These are phyloP conservation scores for Westerdykella sp. DNA, from an alignment of 2,329 filamentous ascomycete genomes.

Conservation along the genomic window DNA sequence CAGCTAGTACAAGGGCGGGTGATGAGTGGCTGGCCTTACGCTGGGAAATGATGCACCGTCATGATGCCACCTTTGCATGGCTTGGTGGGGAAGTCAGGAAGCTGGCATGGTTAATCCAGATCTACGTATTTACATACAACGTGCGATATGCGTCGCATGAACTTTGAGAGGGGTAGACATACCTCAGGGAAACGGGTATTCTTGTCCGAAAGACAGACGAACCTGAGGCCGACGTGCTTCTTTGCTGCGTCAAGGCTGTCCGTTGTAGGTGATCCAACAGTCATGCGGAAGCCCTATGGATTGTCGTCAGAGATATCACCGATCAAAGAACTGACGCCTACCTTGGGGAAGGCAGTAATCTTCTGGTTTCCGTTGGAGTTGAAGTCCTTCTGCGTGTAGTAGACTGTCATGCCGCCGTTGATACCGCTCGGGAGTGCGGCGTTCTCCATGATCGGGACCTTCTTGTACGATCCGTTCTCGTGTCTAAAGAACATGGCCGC, in stretches of 20 bases:
- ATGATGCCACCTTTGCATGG: slow-evolving; percentile 23
- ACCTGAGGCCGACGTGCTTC: slow-evolving; percentile 19
- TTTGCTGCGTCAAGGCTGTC: slow-evolving; percentile 13
- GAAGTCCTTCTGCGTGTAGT: slow-evolving; percentile 33
- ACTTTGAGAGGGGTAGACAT: neutral
- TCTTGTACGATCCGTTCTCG: slow-evolving; percentile 24
- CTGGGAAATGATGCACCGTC: slow-evolving; percentile 22
- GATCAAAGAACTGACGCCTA: slow-evolving; percentile 2
- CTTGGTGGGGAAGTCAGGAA: slow-evolving; percentile 23
- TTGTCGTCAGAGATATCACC: neutral
- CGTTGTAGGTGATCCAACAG: slow-evolving; percentile 29
- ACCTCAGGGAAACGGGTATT: slow-evolving; percentile 20
- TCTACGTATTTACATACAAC: neutral
- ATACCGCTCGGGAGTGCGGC: slow-evolving; percentile 18
- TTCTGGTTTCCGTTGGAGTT: slow-evolving; percentile 30
- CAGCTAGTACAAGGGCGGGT: slow-evolving; percentile 4
- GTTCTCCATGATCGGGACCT: slow-evolving; percentile 25
- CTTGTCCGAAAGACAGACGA: slow-evolving; percentile 21
- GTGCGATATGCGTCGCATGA: neutral
- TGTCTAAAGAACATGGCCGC: slow-evolving; percentile 25
- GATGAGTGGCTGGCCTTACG: slow-evolving; percentile 6
- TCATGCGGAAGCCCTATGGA: slow-evolving; percentile 27
- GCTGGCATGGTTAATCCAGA: neutral
- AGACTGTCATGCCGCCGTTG: slow-evolving; percentile 29
- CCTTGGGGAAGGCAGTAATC: slow-evolving; percentile 20